Base-by-base conservation (phyloP, 2,329 filamentous ascomycete genomes). In the Fusarium sp. region DNA sequence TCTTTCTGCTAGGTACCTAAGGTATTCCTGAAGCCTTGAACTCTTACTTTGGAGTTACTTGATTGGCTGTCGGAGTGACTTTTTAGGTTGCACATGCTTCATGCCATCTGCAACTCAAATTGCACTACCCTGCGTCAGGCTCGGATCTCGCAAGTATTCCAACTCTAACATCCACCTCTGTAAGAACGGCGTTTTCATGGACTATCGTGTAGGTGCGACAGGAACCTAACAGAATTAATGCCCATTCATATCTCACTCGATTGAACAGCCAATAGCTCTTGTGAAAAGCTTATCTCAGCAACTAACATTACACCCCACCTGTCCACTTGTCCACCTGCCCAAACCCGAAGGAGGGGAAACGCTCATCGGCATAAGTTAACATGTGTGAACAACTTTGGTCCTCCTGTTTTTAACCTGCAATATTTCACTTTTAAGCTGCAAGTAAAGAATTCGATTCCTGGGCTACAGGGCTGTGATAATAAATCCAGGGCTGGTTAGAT, bases 341-440 rank as follows among this genome's bases (percentile, higher is more conserved):
- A 72, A 70, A 75, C 65, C 59, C 44, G 62, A 72, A 76, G 72
- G 72, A 75, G 73, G 74, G 74, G 74, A 72, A 76, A 75, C 44
- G 44, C 31, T 45, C 46, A 46, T 55, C 33, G n/a, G 44, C 21
- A 45, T 56, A 29, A 25, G 41, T 25, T 25, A 42, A 41, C 57
- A 42, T 56, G 41, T 51, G 44, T 59, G 56, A 67, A 60, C 25
- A 33, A 49, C 35, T 37, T 48, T 42, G 41, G 38, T 39, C 44
- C n/a, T 44, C 48, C 21, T 54, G 33, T 49, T 60, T 48, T 52
- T n/a, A 60, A 52, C 31, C 52, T 51, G n/a, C 55, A 51, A 58
- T 60, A 27, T 66, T 41, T 55, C 65, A 56, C 46, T 35, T 33
- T 52, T 62, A 31, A 59, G 63, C 39, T 61, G 51, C 38, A 45